Base-by-base conservation (phyloP, 1,284 basidiomycete genomes). In the Ustilago trichophora region DNA sequence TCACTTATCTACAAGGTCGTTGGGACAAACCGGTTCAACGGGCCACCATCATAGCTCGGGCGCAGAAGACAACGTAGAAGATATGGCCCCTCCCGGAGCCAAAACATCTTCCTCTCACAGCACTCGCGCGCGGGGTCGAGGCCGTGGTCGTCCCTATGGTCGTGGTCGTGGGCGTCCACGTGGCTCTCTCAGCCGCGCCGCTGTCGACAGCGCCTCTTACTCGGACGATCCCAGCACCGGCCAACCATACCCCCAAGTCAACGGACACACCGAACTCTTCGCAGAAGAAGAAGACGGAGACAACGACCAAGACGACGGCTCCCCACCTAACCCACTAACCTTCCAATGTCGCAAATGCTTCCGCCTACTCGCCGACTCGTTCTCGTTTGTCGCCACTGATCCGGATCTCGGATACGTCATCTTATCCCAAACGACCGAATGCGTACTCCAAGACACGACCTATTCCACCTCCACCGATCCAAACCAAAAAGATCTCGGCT, bases 271-370 rank as follows among this genome's bases (percentile, higher is more conserved):
- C 19, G 26, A 16, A 16, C 11, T 21, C 11, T 26, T 31, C 24
- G 42, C 29, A 25, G 42, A 34, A n/a, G 13, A 13, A 24, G 46
- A 38, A 4, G 32, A 37, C 6, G 21, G n/a, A 19, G 49, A 32
- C 15, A 32, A 41, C 11, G 37, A 46, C 2, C 55, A 43, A n/a
- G 58, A 45, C 12, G 29, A 34, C 3, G 46, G 46, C n/a, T 5
- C 41, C 0, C 43, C 50, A 3, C 48, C 48, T 41, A 62, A 47
- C 41, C 64, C 66, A 2, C 54, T 73, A 19, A 67, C 60, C 16
- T 74, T 76, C 16, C 74, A 76, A 35, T 76, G 74, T 25, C 41
- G 51, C 0, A 8, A 21, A 2, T 76, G 74, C 41, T 65, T 56
- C 19, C 51, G 65, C 0, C 43, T 74, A 7, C 36, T 76, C 2